Base-by-base conservation (phyloP, 2,329 filamentous ascomycete genomes). In the Ophiostoma fasciatum region DNA sequence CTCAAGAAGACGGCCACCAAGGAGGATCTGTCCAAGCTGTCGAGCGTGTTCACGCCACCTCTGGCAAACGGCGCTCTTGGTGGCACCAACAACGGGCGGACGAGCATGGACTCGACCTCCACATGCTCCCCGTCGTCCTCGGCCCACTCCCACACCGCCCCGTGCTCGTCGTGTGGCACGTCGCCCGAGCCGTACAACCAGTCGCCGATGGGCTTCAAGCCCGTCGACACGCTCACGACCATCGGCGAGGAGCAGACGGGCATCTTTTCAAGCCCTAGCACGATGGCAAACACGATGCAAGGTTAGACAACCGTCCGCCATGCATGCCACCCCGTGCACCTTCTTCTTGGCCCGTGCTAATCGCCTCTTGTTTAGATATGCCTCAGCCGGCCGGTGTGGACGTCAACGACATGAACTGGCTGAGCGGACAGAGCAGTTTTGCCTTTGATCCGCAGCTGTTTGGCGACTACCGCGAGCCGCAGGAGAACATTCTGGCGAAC, bases 391-490 rank as follows among this genome's bases (percentile, higher is more conserved):
- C 53, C 28, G 52, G 57, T 35, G 59, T 71, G 36, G 64, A 67
- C 43, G 56, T 63, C 40, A 66, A 62, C 46, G 71, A 71, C 46
- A 66, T 84, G 48, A 78, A 82, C 52, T 87, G 79, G 72, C 63
- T 90, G 70, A 76, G 27, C 4, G 77, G 79, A 48, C 82, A 92
- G 53, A 88, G 85, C 48, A 78, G 78, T 39, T 82, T 82, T 38
- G 75, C 81, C 44, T 94, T 96, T 49, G 87, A 96, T 43, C 88
- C 90, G 0, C 76, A 90, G 37, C 66, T 96, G 5, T 96, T 94
- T 54, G 82, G 81, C 36, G 82, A 85, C 48, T 96, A 94, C 58
- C 78, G 90, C 35, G 90, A 98, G 51, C 77, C 84, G 1, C 83
- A 93, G 49, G 81, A 84, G 39, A 88, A 78, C 37, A 68, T 93